Conservation (phyloP, 305 asterid species). For the Solanum hybrid region DNA sequence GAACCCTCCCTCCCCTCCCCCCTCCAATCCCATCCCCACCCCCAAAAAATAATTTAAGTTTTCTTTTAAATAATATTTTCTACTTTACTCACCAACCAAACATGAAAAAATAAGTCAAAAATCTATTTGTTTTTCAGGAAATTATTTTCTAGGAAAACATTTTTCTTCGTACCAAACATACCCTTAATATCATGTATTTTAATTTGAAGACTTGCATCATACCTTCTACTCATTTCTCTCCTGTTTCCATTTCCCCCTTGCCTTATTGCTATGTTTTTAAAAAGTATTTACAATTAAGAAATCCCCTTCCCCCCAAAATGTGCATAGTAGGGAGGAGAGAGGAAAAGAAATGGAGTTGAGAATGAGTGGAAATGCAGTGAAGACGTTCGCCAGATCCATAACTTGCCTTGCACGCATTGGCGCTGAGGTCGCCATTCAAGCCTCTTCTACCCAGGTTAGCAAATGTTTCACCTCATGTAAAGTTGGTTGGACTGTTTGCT, state of each 20-base stretch:
- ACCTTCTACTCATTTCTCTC: not conserved
- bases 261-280: not conserved
- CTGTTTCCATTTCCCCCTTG: not conserved
- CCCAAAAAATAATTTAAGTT: too few species aligned
- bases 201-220: not conserved
- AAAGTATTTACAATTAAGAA: not conserved
- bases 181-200: too few species aligned
- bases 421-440: slow-evolving; percentile 73
- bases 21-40: too few species aligned
- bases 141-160: too few species aligned
- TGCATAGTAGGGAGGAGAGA: not conserved
- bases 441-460: slow-evolving; percentile 71
- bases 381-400: slow-evolving; percentile 72
- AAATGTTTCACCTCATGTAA: not conserved
- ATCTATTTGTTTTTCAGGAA: too few species aligned
- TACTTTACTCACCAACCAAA: too few species aligned
- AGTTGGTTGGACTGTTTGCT: not conserved
- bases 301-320: not conserved
- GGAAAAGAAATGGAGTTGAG: slow-evolving; percentile 62
- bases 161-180: too few species aligned
- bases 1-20: too few species aligned
- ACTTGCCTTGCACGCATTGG: slow-evolving; percentile 92
- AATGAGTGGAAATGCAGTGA: slow-evolving; percentile 68
- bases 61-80: too few species aligned
- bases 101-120: too few species aligned